Conservation (phyloP, 2,329 filamentous ascomycete genomes). For the Arthrobotrys iridis region DNA sequence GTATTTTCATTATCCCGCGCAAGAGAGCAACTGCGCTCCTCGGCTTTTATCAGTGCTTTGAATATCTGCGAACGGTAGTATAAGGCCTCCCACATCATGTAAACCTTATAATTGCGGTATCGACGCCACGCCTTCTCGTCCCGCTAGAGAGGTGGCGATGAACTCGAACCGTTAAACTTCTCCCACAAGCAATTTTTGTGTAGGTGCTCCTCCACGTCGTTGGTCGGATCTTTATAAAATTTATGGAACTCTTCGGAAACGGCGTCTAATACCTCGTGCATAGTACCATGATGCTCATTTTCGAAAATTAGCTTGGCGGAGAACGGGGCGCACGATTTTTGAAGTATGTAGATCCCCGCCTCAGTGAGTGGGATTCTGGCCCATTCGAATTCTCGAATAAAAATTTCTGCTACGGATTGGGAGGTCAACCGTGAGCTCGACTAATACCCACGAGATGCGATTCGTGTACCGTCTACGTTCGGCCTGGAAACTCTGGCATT, state of each 20-base stretch:
- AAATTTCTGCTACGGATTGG: background rate
- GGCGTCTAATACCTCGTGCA: background rate
- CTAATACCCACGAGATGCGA: too few species aligned
- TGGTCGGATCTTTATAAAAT: too few species aligned
- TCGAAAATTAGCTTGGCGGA: background rate
- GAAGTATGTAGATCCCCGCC: background rate
- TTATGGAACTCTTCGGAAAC: background rate
- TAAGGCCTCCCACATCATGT: constrained; percentile 3
- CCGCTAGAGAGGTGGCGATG: background rate
- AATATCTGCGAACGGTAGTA: background rate
- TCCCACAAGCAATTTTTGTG: background rate
- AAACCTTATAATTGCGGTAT: background rate
- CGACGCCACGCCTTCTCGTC: background rate
- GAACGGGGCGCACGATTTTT: background rate
- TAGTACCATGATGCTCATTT: too few species aligned
- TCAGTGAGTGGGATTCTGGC: background rate
- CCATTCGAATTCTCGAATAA: background rate
- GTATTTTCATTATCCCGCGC: background rate
- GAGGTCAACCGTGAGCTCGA: too few species aligned
- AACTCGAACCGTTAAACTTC: background rate
- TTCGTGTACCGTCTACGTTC: too few species aligned
- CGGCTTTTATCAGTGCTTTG: background rate
- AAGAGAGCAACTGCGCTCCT: background rate
- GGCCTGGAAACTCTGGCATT: too few species aligned
- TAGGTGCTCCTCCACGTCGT: background rate